Conservation (phyloP, 2,329 filamentous ascomycete species). For the Claviceps spartinae region DNA sequence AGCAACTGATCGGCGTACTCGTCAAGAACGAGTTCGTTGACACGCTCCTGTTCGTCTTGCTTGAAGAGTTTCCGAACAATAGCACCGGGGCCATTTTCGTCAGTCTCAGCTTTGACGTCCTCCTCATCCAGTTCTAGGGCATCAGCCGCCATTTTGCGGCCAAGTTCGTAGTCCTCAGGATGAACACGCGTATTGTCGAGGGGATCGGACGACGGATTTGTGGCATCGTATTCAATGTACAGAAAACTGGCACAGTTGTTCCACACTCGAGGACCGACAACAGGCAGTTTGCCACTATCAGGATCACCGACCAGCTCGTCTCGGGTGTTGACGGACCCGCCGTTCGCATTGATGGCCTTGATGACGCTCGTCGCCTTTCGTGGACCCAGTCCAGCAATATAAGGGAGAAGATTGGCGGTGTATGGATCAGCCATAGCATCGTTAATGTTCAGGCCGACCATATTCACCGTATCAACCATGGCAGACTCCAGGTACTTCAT, state of each 20-base stretch:
- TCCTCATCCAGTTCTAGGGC: constrained; percentile 94
- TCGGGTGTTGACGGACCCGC: constrained; percentile 69
- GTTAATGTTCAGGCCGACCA: constrained; percentile 90
- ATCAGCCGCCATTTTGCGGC: constrained; percentile 96
- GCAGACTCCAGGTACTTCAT: constrained; percentile 81
- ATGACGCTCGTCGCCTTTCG: constrained; percentile 67
- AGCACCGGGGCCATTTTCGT: constrained; percentile 78
- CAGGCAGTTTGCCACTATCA: constrained; percentile 61
- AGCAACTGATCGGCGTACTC: constrained; percentile 95
- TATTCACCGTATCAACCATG: constrained; percentile 96
- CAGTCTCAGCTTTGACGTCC: constrained; percentile 87
- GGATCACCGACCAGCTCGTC: constrained; percentile 82
- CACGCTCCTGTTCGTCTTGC: constrained; percentile 83
- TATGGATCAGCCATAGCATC: constrained; percentile 73
- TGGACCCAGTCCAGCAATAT: constrained; percentile 79
- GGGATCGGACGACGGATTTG: constrained; percentile 72
- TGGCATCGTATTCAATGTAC: constrained; percentile 76
- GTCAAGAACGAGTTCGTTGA: constrained; percentile 91
- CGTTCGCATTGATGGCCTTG: constrained; percentile 80
- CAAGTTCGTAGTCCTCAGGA: constrained; percentile 95
- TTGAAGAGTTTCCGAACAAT: constrained; percentile 92
- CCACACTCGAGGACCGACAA: constrained; percentile 84
- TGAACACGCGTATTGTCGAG: constrained; percentile 95
- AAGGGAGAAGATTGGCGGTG: constrained; percentile 77
- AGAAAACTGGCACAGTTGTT: constrained; percentile 96